phyloP scores from a whole-genome alignment of 768 basidiomycete species.

The Xerocomus spinulosus region DNA sequence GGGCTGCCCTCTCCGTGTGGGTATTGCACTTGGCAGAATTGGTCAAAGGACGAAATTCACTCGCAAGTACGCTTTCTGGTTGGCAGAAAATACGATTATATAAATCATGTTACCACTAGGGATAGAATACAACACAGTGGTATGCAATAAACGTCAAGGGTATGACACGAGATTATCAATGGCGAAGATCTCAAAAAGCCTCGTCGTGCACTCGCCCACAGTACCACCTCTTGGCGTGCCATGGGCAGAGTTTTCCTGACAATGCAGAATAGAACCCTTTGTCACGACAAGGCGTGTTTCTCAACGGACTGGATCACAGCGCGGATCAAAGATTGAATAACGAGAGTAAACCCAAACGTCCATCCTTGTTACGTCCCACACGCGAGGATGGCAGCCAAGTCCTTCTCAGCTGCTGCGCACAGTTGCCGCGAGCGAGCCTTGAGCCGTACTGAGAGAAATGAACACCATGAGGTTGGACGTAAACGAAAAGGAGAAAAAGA shows the following conservation, averaged over 20 bases:
- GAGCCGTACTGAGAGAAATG: slow-evolving; percentile 64
- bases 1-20: no score
- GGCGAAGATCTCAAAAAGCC: slow-evolving; percentile 1
- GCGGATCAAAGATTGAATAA: slow-evolving; percentile 1
- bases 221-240: slow-evolving; percentile 26
- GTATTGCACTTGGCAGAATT: no score
- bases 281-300: slow-evolving; percentile 3
- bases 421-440: slow-evolving; percentile 87
- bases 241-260: slow-evolving; percentile 15
- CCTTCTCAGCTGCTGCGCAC: slow-evolving; percentile 80
- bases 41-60: no score
- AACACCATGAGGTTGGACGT: slow-evolving; percentile 8
- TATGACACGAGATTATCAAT: slow-evolving; percentile 22
- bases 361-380: slow-evolving; percentile 23
- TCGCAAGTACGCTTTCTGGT: neutral
- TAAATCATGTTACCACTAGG: neutral
- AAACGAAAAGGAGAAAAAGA: slow-evolving; percentile 9
- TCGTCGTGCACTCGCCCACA: slow-evolving; percentile 6
- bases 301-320: slow-evolving; percentile 5
- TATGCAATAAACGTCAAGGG: slow-evolving; percentile 22
- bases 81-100: neutral
- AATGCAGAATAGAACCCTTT: slow-evolving; percentile 6
- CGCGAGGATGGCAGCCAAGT: slow-evolving; percentile 67
- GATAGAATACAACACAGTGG: slow-evolving; percentile 10
- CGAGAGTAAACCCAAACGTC: neutral